Evolutionary conservation across 163 green algal species (phyloP).

Genomic region (Scenedesmus sp.): DNA sequence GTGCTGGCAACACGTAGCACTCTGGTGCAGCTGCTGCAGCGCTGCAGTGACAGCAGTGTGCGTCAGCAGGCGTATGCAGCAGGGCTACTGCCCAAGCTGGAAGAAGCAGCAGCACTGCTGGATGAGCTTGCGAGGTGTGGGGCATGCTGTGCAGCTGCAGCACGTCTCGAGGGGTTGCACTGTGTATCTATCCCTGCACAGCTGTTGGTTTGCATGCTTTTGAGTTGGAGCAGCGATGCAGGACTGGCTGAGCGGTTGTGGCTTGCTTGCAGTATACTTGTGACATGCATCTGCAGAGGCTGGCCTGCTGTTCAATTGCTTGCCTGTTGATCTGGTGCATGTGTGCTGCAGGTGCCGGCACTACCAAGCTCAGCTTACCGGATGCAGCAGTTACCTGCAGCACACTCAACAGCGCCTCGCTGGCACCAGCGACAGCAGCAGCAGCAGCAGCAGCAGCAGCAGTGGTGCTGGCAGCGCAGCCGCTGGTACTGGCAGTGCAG

Average conservation of each 20-base stretch:
- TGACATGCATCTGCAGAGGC: neutral
- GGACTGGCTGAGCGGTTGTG: neutral
- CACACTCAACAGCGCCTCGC: neutral
- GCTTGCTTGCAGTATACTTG: too few relatives aligned
- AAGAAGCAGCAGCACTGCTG: slow-evolving; percentile 13
- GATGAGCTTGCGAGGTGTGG: slow-evolving; percentile 30
- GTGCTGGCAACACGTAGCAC: neutral
- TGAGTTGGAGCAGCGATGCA: neutral
- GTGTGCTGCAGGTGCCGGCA: slow-evolving; percentile 25
- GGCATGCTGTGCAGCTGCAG: neutral
- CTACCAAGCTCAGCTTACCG: slow-evolving; percentile 1
- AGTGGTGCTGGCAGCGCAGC: neutral
- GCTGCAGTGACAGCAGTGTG: slow-evolving; percentile 15
- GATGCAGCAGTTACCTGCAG: slow-evolving; percentile 18
- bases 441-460: slow-evolving; percentile 29
- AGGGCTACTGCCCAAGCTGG: slow-evolving; percentile 2
- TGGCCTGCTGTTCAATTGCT: neutral
- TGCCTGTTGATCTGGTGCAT: neutral
- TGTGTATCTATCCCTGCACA: neutral
- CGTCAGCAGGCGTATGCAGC: slow-evolving; percentile 2
- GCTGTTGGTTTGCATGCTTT: neutral
- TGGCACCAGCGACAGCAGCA: neutral
- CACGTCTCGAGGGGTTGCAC: too few relatives aligned
- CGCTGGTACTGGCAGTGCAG: neutral
- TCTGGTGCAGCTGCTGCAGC: slow-evolving; percentile 44